Evolutionary conservation across 1,139 yeast species (phyloP).

Genomic region (Yamadazyma oceani): DNA sequence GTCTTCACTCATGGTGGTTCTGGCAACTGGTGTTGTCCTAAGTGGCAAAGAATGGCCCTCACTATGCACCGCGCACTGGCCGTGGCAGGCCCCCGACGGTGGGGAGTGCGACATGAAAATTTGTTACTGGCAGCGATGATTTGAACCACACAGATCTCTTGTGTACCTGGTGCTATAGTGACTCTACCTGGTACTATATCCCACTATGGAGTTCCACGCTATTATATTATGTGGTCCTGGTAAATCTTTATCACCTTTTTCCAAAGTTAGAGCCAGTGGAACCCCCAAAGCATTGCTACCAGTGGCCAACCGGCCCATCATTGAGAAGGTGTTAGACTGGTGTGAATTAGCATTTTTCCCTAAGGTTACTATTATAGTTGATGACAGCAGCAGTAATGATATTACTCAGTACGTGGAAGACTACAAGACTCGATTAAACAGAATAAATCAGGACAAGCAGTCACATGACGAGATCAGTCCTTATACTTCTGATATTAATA

Average conservation of each 20-base stretch:
- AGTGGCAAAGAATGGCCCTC: conserved; percentile 3
- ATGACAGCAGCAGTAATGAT: conserved; percentile 26
- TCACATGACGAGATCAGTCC: conserved; percentile 11
- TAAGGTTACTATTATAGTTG: conserved; percentile 43
- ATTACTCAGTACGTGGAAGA: conserved; percentile 47
- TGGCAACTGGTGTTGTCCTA: too few species aligned
- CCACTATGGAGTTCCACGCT: conserved; percentile 95
- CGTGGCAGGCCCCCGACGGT: too few species aligned
- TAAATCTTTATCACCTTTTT: conserved; percentile 66
- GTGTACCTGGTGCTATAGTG: too few species aligned
- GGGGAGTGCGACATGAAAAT: neutral
- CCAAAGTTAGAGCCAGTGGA: conserved; percentile 59
- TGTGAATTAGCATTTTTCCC: conserved; percentile 83
- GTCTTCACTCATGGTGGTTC: conserved; percentile 18
- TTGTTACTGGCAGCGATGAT: neutral
- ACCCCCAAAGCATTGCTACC: conserved; percentile 84
- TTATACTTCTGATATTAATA: conserved; percentile 34
- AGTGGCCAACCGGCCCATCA: conserved; percentile 86
- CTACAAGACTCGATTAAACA: conserved; percentile 29
- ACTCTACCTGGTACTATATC: too few species aligned
- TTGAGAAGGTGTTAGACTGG: conserved; percentile 88
- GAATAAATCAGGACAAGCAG: conserved; percentile 5
- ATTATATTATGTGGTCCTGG: conserved; percentile 89
- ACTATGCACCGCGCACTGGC: too few species aligned
- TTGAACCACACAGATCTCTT: neutral